These are phyloP conservation scores for Diaporthe vaccinii DNA, from an alignment of 2,329 filamentous ascomycete species.

Conservation along the genomic window DNA sequence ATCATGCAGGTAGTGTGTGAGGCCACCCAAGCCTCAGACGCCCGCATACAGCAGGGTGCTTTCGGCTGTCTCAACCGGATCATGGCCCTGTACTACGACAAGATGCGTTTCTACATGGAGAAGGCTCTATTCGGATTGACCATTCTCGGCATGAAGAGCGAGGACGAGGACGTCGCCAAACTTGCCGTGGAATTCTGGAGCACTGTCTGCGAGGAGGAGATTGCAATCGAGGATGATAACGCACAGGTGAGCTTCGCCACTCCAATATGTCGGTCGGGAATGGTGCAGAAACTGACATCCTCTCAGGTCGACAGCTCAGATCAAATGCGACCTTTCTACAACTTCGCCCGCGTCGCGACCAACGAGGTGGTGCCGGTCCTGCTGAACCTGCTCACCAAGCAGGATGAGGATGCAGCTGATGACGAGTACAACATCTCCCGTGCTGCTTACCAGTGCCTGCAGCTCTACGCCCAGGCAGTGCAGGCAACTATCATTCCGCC, in stretches of 20 bases:
- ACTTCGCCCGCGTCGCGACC: constrained; percentile 93
- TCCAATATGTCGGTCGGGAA: not conserved
- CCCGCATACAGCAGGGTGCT: constrained; percentile 92
- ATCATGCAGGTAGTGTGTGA: constrained; percentile 99
- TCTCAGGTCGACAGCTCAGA: constrained; percentile 77
- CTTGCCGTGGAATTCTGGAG: constrained; percentile 99
- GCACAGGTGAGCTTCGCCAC: constrained; percentile 69
- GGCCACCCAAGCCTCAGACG: constrained; percentile 93
- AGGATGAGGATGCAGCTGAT: constrained; percentile 96
- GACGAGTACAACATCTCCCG: constrained; percentile 98
- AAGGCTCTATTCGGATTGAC: constrained; percentile 98
- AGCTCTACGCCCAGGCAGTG: constrained; percentile 94
- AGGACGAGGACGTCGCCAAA: constrained; percentile 98
- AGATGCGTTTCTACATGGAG: constrained; percentile 99
- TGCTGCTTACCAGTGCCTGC: constrained; percentile 95
- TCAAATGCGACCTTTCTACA: constrained; percentile 92
- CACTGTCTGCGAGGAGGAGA: constrained; percentile 99
- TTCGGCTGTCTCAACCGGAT: constrained; percentile 99
- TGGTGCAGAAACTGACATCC: constrained; percentile 35
- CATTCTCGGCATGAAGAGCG: constrained; percentile 98
- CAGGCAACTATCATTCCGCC: constrained; percentile 85
- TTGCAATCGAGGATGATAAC: constrained; percentile 98
- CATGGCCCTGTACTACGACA: constrained; percentile 98
- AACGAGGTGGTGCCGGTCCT: constrained; percentile 95
- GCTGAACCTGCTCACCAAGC: constrained; percentile 89